Evolutionary conservation across 441 rosid genomes (phyloP).

Genomic region (Erodium texanum): DNA sequence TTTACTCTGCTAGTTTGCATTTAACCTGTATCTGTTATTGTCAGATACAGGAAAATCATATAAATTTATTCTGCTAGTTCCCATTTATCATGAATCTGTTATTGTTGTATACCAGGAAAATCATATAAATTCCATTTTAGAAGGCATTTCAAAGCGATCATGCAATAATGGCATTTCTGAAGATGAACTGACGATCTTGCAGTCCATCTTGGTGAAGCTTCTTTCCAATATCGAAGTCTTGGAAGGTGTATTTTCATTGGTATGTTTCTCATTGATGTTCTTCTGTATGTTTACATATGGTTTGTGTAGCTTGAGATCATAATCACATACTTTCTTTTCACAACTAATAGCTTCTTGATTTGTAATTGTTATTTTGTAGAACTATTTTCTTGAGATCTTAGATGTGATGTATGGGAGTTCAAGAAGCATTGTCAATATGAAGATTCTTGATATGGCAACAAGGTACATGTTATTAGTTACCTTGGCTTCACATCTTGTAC

Average conservation of each 20-base stretch:
- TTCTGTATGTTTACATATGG: background rate
- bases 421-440: conserved; percentile 44
- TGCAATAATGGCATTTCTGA: conserved; percentile 43
- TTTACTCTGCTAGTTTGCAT: conserved; percentile 9
- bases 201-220: conserved; percentile 69
- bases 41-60: conserved; percentile 41
- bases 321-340: background rate
- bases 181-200: conserved; percentile 60
- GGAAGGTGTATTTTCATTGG: conserved; percentile 56
- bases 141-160: conserved; percentile 42
- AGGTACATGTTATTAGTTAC: conserved; percentile 35
- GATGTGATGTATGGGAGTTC: conserved; percentile 67
- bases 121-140: conserved; percentile 47
- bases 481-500: conserved; percentile 10
- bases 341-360: conserved; percentile 13
- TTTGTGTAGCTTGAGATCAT: conserved; percentile 14
- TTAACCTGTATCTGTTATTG: conserved; percentile 15
- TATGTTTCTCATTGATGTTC: conserved; percentile 28
- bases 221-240: conserved; percentile 59
- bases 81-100: conserved; percentile 14
- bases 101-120: conserved; percentile 37
- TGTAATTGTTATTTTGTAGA: conserved; percentile 33
- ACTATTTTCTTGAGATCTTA: conserved; percentile 66
- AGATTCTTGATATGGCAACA: conserved; percentile 59
- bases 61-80: conserved; percentile 21